Evolutionary conservation across 306 rosid genomes (phyloP).

Genomic region (Fragaria iinumae): DNA sequence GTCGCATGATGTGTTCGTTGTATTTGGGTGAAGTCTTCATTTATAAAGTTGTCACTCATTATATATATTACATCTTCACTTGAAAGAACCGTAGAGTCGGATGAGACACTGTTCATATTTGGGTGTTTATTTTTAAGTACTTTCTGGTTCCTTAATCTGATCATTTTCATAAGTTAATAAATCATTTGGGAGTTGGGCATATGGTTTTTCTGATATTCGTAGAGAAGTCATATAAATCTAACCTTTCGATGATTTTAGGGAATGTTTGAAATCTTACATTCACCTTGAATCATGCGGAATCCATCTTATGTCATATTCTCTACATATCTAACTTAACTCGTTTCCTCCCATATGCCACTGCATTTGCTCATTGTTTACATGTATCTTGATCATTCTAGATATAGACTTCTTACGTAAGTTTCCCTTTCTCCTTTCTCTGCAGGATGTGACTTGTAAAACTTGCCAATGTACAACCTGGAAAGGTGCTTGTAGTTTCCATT

Average conservation of each 20-base stretch:
- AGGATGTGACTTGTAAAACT: constrained; percentile 18
- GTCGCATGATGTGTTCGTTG: background rate
- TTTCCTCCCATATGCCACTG: background rate
- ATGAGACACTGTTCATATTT: background rate
- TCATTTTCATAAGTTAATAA: background rate
- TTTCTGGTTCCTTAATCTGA: background rate
- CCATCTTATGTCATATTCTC: background rate
- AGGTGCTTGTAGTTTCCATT: constrained; percentile 22
- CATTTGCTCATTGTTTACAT: background rate
- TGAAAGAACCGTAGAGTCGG: background rate
- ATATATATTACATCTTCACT: background rate
- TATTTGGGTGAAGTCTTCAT: too few relatives aligned
- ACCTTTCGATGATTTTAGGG: background rate
- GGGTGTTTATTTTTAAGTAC: background rate
- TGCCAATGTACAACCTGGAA: constrained; percentile 23
- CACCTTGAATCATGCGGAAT: background rate
- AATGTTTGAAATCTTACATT: background rate
- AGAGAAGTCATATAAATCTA: background rate
- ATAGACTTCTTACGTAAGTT: background rate
- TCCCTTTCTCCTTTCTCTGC: background rate
- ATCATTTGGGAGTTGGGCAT: background rate
- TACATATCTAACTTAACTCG: background rate
- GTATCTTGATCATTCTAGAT: background rate
- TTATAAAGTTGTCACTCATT: background rate
- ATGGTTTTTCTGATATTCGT: background rate